Conservation (phyloP, 2,329 filamentous ascomycete genomes). For the Fusarium palustre region DNA sequence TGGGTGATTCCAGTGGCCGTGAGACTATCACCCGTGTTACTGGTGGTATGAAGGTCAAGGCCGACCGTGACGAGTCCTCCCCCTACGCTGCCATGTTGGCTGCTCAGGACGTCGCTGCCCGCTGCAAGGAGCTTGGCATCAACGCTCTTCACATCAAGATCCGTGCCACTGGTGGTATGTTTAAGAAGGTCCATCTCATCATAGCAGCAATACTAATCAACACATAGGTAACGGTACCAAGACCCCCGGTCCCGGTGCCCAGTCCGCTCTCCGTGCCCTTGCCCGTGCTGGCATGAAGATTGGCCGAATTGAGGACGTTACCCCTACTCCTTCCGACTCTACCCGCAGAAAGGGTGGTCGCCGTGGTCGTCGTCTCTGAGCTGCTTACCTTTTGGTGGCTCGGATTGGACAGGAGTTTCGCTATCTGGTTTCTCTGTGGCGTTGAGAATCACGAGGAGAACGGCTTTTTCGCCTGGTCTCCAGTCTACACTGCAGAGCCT, state of each 20-base stretch:
- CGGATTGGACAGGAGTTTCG: constrained; percentile 54
- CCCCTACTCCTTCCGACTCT: constrained; percentile 98
- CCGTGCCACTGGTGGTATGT: constrained; percentile 94
- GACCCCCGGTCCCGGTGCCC: constrained; percentile 98
- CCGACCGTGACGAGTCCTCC: constrained; percentile 99
- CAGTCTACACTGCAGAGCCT: constrained; percentile 65
- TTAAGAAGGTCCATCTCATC: not conserved
- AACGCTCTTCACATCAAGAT: constrained; percentile 99
- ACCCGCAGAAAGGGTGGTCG: constrained; percentile 99
- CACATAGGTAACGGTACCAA: constrained; percentile 93
- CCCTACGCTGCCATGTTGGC: constrained; percentile 99
- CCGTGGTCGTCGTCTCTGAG: constrained; percentile 99
- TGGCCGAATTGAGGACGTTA: constrained; percentile 99
- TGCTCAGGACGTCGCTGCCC: constrained; percentile 95
- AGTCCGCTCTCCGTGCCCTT: constrained; percentile 98
- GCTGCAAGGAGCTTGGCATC: constrained; percentile 78
- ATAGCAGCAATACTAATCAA: constrained; percentile 14
- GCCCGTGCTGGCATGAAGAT: constrained; percentile 99
- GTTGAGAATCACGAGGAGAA: constrained; percentile 80
- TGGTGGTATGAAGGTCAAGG: constrained; percentile 99
- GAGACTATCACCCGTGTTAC: constrained; percentile 99
- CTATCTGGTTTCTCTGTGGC: constrained; percentile 68
- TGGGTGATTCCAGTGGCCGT: constrained; percentile 85
- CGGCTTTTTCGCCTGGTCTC: constrained; percentile 75
- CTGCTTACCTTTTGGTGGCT: constrained; percentile 44